Conservation (phyloP, 139 green algal species). For the Chlorella sp. region DNA sequence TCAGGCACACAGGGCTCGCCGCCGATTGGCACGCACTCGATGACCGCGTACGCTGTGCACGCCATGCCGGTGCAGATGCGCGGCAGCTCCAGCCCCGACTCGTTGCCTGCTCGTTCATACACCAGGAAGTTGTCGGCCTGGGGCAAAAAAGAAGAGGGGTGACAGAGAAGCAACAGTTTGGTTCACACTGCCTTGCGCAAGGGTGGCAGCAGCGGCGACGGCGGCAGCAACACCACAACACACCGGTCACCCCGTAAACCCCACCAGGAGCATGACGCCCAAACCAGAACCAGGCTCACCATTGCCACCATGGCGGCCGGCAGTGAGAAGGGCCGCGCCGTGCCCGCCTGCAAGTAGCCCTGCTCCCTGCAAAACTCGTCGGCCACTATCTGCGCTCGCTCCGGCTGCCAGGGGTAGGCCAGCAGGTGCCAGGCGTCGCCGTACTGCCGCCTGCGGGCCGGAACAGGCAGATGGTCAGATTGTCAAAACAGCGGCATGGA, state of each 20-base stretch:
- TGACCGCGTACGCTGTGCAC: slow-evolving; percentile 2
- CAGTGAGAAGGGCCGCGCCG: neutral
- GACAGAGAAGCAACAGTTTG: too few relatives aligned
- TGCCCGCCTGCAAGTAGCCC: neutral
- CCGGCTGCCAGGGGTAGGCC: slow-evolving; percentile 15
- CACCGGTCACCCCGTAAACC: too few relatives aligned
- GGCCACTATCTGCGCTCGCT: neutral
- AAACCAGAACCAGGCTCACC: too few relatives aligned
- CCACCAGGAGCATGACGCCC: too few relatives aligned
- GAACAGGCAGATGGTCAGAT: too few relatives aligned
- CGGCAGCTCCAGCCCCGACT: neutral
- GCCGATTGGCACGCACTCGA: slow-evolving; percentile 1
- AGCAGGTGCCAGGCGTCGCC: neutral
- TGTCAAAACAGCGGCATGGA: too few relatives aligned
- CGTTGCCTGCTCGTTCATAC: neutral
- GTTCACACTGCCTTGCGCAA: too few relatives aligned
- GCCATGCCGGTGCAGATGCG: neutral
- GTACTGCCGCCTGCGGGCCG: neutral
- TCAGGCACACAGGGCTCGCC: neutral
- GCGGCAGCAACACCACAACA: too few relatives aligned
- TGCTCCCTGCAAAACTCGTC: neutral
- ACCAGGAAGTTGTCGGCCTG: neutral
- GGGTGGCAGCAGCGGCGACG: too few relatives aligned
- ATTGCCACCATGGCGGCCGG: neutral
- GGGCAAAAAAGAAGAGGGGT: too few relatives aligned